Base-by-base conservation (phyloP, 192 early-diverging fungal species). In the Polychytrium aggregatum region DNA sequence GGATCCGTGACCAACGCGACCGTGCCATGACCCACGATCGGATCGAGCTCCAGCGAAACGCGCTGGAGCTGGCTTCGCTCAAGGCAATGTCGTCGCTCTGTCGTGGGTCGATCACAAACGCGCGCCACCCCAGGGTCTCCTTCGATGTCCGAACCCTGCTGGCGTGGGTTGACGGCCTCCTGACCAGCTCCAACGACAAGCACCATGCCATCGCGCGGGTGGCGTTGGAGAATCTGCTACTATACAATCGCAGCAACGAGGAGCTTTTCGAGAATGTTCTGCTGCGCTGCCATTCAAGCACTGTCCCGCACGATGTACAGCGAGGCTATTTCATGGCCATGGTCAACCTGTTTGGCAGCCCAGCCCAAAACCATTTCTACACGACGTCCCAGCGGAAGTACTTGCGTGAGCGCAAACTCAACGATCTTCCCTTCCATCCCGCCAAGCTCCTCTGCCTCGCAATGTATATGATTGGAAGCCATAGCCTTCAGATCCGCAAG, bases 21-120 rank as follows among this genome's bases (percentile, higher is more conserved):
- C 78, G 82, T 9, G 74, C 42, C 7, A 58, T 51, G 20, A 58
- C 82, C n/a, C n/a, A n/a, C n/a, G n/a, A n/a, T n/a, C 68, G 70
- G 22, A 79, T 93, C 71, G 86, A 91, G 48, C 73, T 74, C 28
- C 87, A 98, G 41, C 65, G 84, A 18, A 73, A 75, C 42, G 59
- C 77, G 5, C 62, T 98, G 22, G 87, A 90, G 48, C 62, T 74
- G 6, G 84, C 83, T 4, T 77, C 92, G 1, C 55, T 93, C 27
- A 83, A 86, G 11, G 86, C 88, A 2, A 94, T 98, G 93, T 81
- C 90, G 2, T 74, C 80, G 1, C 68, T 98, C 35, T 87, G 84
- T 44, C 60, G 67, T 36, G 77, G 77, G 9, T 63, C 74, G 31
- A 28, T 79, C 3, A 36, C 44, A 2, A 44, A 42, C 24, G 24